Evolutionary conservation across 148 eudicot genomes (phyloP).

Genomic region (Suaeda aralocaspica): DNA sequence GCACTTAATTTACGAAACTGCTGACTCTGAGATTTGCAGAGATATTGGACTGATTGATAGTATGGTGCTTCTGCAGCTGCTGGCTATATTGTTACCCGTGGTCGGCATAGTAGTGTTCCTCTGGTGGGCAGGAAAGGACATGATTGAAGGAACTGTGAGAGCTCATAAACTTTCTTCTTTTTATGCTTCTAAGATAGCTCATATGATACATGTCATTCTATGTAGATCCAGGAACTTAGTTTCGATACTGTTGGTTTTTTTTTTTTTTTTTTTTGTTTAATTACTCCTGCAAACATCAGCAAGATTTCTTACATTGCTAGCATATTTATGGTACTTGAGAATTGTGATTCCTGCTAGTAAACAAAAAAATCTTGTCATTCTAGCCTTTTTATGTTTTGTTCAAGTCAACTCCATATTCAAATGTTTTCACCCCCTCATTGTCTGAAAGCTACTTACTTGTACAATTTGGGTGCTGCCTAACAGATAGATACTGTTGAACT

Average conservation of each 20-base stretch:
- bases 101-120: slow-evolving; percentile 76
- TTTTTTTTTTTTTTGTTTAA: no score
- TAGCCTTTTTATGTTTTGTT: background rate
- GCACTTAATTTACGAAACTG: background rate
- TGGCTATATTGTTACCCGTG: slow-evolving; percentile 67
- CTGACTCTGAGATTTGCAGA: background rate
- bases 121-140: slow-evolving; percentile 93
- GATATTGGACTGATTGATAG: slow-evolving; percentile 14
- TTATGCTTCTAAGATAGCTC: background rate
- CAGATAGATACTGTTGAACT: background rate
- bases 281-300: background rate
- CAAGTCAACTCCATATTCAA: background rate
- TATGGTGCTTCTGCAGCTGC: slow-evolving; percentile 44
- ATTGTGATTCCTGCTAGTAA: background rate
- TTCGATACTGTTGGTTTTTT: background rate
- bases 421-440: background rate
- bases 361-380: background rate
- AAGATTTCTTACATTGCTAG: background rate
- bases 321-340: background rate
- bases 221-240: background rate
- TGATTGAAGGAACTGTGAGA: slow-evolving; percentile 74
- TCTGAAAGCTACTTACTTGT: background rate
- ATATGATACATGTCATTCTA: background rate
- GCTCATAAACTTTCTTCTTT: slow-evolving; percentile 19
- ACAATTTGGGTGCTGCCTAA: background rate